These are phyloP conservation scores for Colletotrichum karsti DNA, from an alignment of 2,329 filamentous ascomycete genomes.

Conservation along the genomic window DNA sequence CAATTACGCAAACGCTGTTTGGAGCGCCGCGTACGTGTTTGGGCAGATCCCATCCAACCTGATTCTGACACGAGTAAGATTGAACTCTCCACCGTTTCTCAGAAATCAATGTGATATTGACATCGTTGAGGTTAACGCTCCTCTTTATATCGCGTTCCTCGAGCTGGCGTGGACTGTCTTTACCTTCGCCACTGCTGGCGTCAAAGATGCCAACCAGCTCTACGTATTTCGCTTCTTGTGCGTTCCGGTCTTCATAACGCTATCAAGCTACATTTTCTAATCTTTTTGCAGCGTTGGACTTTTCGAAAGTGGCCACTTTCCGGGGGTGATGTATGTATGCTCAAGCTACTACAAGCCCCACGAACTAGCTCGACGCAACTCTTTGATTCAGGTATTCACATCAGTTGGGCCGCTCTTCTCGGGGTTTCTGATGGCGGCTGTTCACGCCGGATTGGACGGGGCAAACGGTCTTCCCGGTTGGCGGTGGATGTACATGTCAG, in stretches of 20 bases:
- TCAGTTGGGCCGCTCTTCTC: constrained; percentile 37
- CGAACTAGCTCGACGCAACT: constrained; percentile 38
- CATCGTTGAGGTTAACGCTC: constrained; percentile 29
- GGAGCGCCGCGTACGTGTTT: constrained; percentile 40
- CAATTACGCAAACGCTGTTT: constrained; percentile 39
- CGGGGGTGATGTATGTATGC: constrained; percentile 39
- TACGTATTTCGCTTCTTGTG: constrained; percentile 38
- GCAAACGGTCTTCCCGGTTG: constrained; percentile 32
- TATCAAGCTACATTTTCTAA: rapidly evolving
- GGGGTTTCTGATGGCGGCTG: constrained; percentile 36
- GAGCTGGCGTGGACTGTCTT: constrained; percentile 36
- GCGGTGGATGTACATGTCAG: constrained; percentile 39
- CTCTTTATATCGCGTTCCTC: constrained; percentile 34
- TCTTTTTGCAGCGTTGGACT: constrained; percentile 32
- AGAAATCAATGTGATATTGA: neutral
- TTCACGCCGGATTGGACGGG: constrained; percentile 32
- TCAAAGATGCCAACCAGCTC: constrained; percentile 33
- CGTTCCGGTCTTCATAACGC: neutral
- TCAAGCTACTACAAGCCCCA: constrained; percentile 41
- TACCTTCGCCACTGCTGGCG: constrained; percentile 36
- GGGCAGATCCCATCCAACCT: constrained; percentile 39
- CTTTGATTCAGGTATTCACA: constrained; percentile 37
- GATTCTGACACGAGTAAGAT: constrained; percentile 33
- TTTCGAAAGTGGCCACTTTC: constrained; percentile 40
- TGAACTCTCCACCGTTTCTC: no score